Conservation (phyloP, 2,329 filamentous ascomycete species). For the Monilinia aucupariae region DNA sequence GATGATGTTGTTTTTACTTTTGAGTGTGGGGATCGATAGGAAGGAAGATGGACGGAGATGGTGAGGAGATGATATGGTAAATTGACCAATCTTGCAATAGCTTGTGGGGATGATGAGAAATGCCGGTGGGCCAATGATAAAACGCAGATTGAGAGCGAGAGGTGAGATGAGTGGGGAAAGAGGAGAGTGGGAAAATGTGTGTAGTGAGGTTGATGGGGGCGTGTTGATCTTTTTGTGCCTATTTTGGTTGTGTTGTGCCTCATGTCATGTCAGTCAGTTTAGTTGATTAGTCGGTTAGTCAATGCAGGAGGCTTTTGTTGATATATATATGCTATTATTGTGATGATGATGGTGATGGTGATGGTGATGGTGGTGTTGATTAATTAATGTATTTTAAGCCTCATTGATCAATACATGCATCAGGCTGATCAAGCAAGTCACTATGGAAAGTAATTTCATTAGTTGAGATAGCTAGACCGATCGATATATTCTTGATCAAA, state of each 20-base stretch:
- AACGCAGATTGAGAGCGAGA: too few species aligned
- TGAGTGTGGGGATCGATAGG: background rate
- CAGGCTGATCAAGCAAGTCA: too few species aligned
- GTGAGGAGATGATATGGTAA: background rate
- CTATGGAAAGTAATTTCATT: background rate
- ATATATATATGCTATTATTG: background rate
- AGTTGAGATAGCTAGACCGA: background rate
- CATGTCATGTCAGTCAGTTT: constrained; percentile 1
- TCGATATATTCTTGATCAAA: background rate
- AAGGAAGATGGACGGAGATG: background rate
- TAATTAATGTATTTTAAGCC: too few species aligned
- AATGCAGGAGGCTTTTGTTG: constrained; percentile 18
- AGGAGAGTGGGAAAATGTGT: background rate
- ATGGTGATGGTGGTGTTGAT: too few species aligned
- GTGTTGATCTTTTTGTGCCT: background rate
- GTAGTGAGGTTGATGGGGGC: background rate
- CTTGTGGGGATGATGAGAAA: background rate
- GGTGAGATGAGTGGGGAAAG: background rate
- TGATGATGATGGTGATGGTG: background rate
- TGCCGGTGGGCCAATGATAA: background rate
- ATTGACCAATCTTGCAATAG: background rate
- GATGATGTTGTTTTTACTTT: background rate
- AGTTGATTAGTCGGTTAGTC: constrained; percentile 14
- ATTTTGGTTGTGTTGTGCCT: background rate
- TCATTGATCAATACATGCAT: background rate